Evolutionary conservation across 805 yeast species (phyloP).

Genomic region (Metschnikowia noctiluminum): DNA sequence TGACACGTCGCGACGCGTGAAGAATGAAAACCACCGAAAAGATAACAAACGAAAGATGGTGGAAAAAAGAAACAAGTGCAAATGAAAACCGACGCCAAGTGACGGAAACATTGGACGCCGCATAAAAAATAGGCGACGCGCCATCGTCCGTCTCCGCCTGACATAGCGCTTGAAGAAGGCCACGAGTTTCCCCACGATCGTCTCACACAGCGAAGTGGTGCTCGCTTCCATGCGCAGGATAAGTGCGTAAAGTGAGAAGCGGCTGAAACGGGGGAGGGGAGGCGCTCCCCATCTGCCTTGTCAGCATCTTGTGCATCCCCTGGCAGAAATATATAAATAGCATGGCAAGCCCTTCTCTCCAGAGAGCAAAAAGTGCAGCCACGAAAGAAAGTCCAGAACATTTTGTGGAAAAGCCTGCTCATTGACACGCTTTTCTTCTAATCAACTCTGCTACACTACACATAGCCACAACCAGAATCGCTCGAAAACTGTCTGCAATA

Average conservation of each 20-base stretch:
- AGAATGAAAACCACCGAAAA: too few relatives aligned
- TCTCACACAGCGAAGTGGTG: conserved; percentile 8
- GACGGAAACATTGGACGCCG: not conserved
- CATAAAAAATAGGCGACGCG: not conserved
- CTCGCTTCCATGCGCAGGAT: conserved; percentile 9
- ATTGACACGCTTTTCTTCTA: not conserved
- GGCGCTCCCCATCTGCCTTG: conserved; percentile 6
- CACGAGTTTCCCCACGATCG: conserved; percentile 8
- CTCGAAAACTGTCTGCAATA: not conserved
- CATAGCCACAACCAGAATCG: not conserved
- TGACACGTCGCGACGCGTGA: too few relatives aligned
- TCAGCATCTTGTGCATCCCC: conserved; percentile 6
- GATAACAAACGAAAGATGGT: not conserved
- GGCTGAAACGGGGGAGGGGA: conserved; percentile 14
- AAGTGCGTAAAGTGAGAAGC: conserved; percentile 4
- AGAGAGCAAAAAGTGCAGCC: not conserved
- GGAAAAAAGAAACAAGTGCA: not conserved
- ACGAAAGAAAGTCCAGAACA: conserved; percentile 1
- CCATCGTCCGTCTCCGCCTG: not conserved
- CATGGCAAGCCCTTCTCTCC: conserved; percentile 6
- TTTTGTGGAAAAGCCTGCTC: conserved; percentile 1
- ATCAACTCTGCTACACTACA: not conserved
- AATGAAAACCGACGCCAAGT: not conserved
- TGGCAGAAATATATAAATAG: conserved; percentile 12
- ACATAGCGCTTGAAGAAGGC: conserved; percentile 1